Evolutionary conservation across 2,329 filamentous ascomycete species (phyloP), one percentile per base, ranked within the genome.

Genomic region (Aspergillus caelatus): DNA sequence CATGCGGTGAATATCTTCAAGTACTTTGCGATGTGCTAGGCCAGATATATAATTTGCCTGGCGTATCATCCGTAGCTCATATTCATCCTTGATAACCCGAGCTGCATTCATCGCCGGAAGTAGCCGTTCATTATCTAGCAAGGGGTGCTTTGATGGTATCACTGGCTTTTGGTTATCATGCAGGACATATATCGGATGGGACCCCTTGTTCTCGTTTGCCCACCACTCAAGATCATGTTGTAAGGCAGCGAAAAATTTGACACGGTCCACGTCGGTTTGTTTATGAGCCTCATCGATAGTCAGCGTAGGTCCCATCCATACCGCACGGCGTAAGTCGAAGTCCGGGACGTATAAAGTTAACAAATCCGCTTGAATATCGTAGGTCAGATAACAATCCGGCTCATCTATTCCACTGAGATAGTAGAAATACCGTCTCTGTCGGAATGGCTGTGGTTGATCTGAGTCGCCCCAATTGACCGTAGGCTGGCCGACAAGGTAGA

Each of bases 331-430:
- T n/a, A 80, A 86, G 67, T 91, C 86, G 67, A 89, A 86, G 69
- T 87, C 86, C 2, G 91, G 91, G 55, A 94, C 88, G 85, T 90
- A 95, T 32, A 94, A 85, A 6, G 85, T 87, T 62, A 95, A 84
- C 26, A 81, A 79, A 74, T 94, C 90, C 12, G 79, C 79, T 36
- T 77, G 75, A 64, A 88, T 83, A 71, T 88, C 82, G 72, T 89
- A 89, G 2, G 83, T 85, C 46, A 88, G 69, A 62, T 82, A 78
- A 68, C 84, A 88, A 67, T 86, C 83, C 2, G 85, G 75, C 63
- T 85, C 82, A 59, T 86, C 79, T 26, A 80, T 75, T 61, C 86
- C 86, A 61, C 81, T 84, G 52, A 89, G 72, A 67, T 89, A 88
- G 74, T 86, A 88, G 70, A 89, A 89, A 71, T 88, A 88, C 26